phyloP scores from a whole-genome alignment of 2,329 filamentous ascomycete genomes.

The Verruconis gallopava region DNA sequence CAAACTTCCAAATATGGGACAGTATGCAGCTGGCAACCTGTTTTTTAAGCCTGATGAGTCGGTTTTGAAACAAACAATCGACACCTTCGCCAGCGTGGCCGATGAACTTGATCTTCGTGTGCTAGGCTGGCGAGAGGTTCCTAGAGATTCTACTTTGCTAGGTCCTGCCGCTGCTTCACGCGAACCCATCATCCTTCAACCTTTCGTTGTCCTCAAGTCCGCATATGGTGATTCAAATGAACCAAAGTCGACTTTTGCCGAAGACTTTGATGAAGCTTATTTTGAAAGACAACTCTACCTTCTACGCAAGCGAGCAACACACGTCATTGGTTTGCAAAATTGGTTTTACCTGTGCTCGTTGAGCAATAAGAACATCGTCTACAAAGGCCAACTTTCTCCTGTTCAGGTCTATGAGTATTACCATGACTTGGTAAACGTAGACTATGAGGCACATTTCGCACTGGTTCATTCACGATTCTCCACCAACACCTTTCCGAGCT shows the following conservation, averaged over 20 bases:
- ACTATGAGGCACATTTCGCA: slow-evolving; percentile 95
- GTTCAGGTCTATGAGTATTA: slow-evolving; percentile 97
- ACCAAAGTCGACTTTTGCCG: slow-evolving; percentile 64
- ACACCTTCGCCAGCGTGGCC: slow-evolving; percentile 88
- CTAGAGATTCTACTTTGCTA: slow-evolving; percentile 82
- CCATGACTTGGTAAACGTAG: slow-evolving; percentile 89
- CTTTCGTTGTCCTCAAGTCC: slow-evolving; percentile 78
- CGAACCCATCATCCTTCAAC: slow-evolving; percentile 90
- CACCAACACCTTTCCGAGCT: slow-evolving; percentile 95
- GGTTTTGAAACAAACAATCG: slow-evolving; percentile 77
- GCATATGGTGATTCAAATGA: slow-evolving; percentile 72
- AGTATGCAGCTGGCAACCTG: slow-evolving; percentile 94
- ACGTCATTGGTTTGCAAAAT: slow-evolving; percentile 89
- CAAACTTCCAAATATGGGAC: slow-evolving; percentile 73
- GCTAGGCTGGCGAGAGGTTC: slow-evolving; percentile 91
- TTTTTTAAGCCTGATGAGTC: slow-evolving; percentile 97
- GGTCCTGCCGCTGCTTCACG: slow-evolving; percentile 86
- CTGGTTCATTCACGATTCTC: slow-evolving; percentile 95
- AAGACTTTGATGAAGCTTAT: slow-evolving; percentile 67
- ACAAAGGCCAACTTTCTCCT: slow-evolving; percentile 92
- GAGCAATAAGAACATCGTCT: slow-evolving; percentile 97
- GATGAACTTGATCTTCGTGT: slow-evolving; percentile 77
- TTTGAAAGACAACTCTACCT: slow-evolving; percentile 94
- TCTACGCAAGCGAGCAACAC: slow-evolving; percentile 85
- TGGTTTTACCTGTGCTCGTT: slow-evolving; percentile 98